Conservation (phyloP, 192 early-diverging fungal genomes). For the Backusella circina region DNA sequence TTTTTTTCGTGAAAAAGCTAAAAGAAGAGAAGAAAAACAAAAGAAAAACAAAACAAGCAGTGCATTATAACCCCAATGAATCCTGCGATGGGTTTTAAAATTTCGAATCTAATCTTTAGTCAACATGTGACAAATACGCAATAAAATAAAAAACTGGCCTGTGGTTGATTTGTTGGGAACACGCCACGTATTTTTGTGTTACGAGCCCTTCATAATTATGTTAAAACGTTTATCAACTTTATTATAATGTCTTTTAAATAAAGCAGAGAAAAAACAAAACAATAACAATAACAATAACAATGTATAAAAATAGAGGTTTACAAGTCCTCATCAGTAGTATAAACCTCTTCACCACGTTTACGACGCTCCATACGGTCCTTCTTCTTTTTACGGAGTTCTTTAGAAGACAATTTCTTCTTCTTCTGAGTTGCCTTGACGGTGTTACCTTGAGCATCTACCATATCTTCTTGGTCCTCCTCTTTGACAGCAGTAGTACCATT, state of each 20-base stretch:
- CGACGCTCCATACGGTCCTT: slow-evolving; percentile 53
- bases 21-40: neutral
- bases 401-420: slow-evolving; percentile 48
- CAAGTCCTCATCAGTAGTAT: slow-evolving; percentile 7
- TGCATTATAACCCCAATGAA: neutral
- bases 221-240: neutral
- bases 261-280: neutral
- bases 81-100: neutral
- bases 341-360: slow-evolving; percentile 53
- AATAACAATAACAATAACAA: neutral
- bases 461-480: slow-evolving; percentile 47
- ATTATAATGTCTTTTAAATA: neutral
- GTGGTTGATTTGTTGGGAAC: neutral
- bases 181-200: neutral
- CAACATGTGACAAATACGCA: slow-evolving; percentile 4
- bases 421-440: slow-evolving; percentile 62
- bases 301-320: neutral
- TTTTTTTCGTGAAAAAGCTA: neutral
- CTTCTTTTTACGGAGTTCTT: slow-evolving; percentile 52
- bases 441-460: slow-evolving; percentile 72
- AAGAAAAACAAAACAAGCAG: neutral
- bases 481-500: slow-evolving; percentile 42
- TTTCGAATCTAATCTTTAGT: neutral
- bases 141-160: neutral
- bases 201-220: neutral